Evolutionary conservation across 345 rosid species (phyloP), one percentile per base, ranked within the genome.

Genomic region (Bruguiera parviflora): DNA sequence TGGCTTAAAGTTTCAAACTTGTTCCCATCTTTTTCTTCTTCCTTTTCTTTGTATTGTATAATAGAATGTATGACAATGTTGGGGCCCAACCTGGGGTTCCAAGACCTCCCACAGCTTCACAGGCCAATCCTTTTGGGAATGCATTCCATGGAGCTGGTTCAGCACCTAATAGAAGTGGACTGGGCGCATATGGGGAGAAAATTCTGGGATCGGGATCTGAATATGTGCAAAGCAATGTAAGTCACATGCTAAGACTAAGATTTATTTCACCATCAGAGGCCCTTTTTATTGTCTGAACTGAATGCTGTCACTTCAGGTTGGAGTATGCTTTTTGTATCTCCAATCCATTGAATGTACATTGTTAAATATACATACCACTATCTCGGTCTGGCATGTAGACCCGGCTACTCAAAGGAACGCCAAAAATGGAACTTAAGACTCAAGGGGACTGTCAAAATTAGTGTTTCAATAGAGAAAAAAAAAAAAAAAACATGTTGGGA

Each of bases 171-270:
- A 80, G 84, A 31, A 87, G 96, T 69, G 99, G 99, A 43, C 78
- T 92, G 69, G 97, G 98, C 55, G 99, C 96, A 43, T 92, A 88
- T 65, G 96, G 98, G 31, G 97, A 84, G 82, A 90, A 85, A 73
- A 84, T 92, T 62, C 77, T 95, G 21, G 98, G 99, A n/a, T 88
- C 98, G 7, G 90, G 98, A 73, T 90, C 97, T 52, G 99, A 95
- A 76, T 95, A 92, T 63, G 98, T 95, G 74, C 98, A 91, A 84
- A 92, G 99, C 80, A 95, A 95, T 80, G 99, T 92, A 80, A 90
- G 98, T 74, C 15, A 71, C 73, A 63, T 63, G 64, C 66, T 28
- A 27, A 37, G 69, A 21, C 31, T 75, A 22, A 57, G 13, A 51
- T 57, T 61, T 53, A 6, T 55, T 55, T 22, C 47, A 9, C 27